A percentile compares a stretch with the other conserved stretches of the same genome.
Conservation (phyloP, 768 basidiomycete species). For the Austroboletus eburneus region DNA sequence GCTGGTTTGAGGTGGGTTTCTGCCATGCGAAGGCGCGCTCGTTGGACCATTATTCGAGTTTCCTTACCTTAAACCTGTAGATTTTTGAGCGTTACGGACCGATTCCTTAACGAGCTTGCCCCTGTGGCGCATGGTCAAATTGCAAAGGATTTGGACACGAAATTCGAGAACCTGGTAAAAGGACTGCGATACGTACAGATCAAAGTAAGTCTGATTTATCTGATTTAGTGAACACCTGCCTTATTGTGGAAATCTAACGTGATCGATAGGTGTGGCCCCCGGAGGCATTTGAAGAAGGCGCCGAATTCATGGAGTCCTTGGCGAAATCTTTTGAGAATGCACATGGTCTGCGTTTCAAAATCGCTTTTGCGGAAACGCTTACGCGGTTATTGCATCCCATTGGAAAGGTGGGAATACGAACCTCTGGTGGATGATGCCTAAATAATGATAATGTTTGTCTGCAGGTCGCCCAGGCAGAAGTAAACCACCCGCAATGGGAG, state of each 20-base stretch:
- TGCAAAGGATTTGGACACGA: slow-evolving; percentile 74
- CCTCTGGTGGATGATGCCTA: too few relatives aligned
- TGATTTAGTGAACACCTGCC: neutral
- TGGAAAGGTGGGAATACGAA: slow-evolving; percentile 55
- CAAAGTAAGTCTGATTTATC: slow-evolving; percentile 56
- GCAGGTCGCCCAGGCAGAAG: slow-evolving; percentile 91
- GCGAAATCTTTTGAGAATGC: slow-evolving; percentile 81
- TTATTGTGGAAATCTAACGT: neutral
- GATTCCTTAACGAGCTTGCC: slow-evolving; percentile 75
- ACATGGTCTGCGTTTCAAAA: slow-evolving; percentile 79
- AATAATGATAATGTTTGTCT: neutral
- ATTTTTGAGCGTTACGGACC: slow-evolving; percentile 90
- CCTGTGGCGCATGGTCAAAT: slow-evolving; percentile 74
- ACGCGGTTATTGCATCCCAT: slow-evolving; percentile 79
- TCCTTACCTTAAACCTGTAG: slow-evolving; percentile 33
- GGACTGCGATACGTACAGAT: slow-evolving; percentile 81
- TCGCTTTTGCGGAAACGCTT: slow-evolving; percentile 80
- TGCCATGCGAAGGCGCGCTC: neutral
- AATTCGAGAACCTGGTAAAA: slow-evolving; percentile 79
- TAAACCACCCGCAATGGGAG: slow-evolving; percentile 93
- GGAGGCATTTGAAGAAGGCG: slow-evolving; percentile 88
- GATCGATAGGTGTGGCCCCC: slow-evolving; percentile 79
- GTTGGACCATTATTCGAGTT: neutral
- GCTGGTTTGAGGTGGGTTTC: slow-evolving; percentile 68
- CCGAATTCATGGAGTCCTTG: slow-evolving; percentile 83